These are phyloP conservation scores for Apiospora phragmitis DNA, from an alignment of 2,329 filamentous ascomycete species.

Conservation along the genomic window DNA sequence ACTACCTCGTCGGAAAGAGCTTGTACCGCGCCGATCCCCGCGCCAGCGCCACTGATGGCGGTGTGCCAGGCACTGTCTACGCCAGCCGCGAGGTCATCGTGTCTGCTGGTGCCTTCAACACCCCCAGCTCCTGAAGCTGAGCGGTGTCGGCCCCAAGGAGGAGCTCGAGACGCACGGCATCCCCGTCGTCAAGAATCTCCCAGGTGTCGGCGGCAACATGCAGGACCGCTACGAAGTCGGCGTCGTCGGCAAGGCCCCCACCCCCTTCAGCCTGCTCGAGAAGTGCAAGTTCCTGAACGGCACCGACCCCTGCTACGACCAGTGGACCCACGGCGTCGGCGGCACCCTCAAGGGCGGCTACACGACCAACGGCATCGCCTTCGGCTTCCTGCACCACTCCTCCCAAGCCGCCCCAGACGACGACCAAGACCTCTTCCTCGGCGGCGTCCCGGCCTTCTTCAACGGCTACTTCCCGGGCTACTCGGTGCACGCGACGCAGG, in stretches of 20 bases:
- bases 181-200: constrained; percentile 48
- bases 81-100: constrained; percentile 49
- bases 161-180: constrained; percentile 38
- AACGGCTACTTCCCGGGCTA: constrained; percentile 58
- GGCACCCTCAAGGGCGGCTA: constrained; percentile 25
- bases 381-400: constrained; percentile 26
- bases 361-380: constrained; percentile 28
- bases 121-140: constrained; percentile 50
- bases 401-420: constrained; percentile 15
- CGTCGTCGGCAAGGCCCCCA: constrained; percentile 40
- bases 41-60: constrained; percentile 20
- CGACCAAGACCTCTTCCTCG: constrained; percentile 52
- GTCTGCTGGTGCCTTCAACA: constrained; percentile 51
- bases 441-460: constrained; percentile 55
- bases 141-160: constrained; percentile 39
- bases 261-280: constrained; percentile 31
- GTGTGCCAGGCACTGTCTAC: constrained; percentile 31
- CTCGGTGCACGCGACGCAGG: constrained; percentile 42
- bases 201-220: constrained; percentile 57
- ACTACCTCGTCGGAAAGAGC: constrained; percentile 41
- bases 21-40: constrained; percentile 44
- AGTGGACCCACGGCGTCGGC: constrained; percentile 16
- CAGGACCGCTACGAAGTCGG: constrained; percentile 53
- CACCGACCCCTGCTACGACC: constrained; percentile 26
- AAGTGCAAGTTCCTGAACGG: constrained; percentile 28